Evolutionary conservation across 768 basidiomycete species (phyloP).

Genomic region (Termitomyces sp.): DNA sequence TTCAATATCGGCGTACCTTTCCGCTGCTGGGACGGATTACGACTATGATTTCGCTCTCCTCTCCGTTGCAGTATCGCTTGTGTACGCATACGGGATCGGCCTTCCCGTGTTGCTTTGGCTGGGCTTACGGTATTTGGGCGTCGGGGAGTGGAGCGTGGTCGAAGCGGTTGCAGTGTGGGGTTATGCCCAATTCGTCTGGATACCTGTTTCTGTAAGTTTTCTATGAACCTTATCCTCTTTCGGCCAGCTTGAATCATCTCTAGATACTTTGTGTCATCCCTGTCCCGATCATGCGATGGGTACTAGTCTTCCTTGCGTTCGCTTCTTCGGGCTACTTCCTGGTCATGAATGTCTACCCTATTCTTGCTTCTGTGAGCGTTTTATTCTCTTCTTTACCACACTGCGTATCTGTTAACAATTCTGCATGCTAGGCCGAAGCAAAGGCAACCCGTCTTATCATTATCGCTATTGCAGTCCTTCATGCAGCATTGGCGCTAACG

Average conservation of each 20-base stretch:
- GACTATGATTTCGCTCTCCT: slow-evolving; percentile 88
- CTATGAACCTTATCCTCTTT: neutral
- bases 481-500: slow-evolving; percentile 76
- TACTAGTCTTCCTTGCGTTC: slow-evolving; percentile 70
- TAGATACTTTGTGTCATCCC: slow-evolving; percentile 88
- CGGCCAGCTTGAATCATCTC: neutral
- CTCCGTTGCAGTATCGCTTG: slow-evolving; percentile 76
- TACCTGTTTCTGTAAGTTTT: slow-evolving; percentile 72
- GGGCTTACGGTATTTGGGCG: slow-evolving; percentile 79
- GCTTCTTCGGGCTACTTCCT: slow-evolving; percentile 87
- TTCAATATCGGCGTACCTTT: slow-evolving; percentile 85
- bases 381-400: neutral
- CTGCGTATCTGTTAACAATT: neutral
- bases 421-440: slow-evolving; percentile 67
- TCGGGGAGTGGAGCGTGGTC: slow-evolving; percentile 86
- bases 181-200: slow-evolving; percentile 84
- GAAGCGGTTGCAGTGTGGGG: slow-evolving; percentile 84
- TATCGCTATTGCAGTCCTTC: slow-evolving; percentile 69
- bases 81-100: slow-evolving; percentile 85
- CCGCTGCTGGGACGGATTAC: slow-evolving; percentile 50
- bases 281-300: slow-evolving; percentile 79
- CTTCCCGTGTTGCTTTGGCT: slow-evolving; percentile 85
- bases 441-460: slow-evolving; percentile 85
- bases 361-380: slow-evolving; percentile 73
- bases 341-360: slow-evolving; percentile 80